These are phyloP conservation scores for Phytophthora rubi DNA, from an alignment of 352 stramenopile species.

Conservation along the genomic window DNA sequence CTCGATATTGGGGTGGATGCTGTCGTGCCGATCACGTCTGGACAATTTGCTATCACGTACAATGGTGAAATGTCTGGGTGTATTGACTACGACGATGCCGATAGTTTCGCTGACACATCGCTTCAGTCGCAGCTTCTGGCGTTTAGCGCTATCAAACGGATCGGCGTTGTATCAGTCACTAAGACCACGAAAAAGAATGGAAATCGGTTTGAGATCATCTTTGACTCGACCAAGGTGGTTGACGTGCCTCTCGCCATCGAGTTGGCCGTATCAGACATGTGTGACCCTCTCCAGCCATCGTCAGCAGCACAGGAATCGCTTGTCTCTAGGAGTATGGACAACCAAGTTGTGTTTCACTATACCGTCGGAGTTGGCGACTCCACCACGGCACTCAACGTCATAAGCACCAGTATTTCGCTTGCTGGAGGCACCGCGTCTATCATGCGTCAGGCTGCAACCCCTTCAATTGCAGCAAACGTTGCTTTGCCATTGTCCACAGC, in stretches of 20 bases:
- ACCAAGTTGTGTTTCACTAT: slow-evolving; percentile 68
- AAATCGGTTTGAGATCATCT: slow-evolving; percentile 60
- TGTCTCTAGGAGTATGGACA: slow-evolving; percentile 46
- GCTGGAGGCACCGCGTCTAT: slow-evolving; percentile 29
- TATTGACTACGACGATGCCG: slow-evolving; percentile 57
- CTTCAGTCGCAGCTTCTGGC: slow-evolving; percentile 55
- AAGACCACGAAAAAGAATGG: slow-evolving; percentile 58
- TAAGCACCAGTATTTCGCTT: slow-evolving; percentile 37
- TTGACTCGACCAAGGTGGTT: slow-evolving; percentile 52
- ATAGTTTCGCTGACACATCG: slow-evolving; percentile 47
- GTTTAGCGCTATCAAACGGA: slow-evolving; percentile 44
- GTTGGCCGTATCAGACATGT: slow-evolving; percentile 54
- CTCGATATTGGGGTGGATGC: slow-evolving; percentile 72
- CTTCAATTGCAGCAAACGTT: slow-evolving; percentile 41
- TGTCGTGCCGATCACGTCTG: slow-evolving; percentile 54
- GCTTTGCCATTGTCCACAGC: slow-evolving; percentile 37
- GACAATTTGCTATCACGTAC: slow-evolving; percentile 71
- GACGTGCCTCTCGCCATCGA: slow-evolving; percentile 52
- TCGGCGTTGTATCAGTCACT: slow-evolving; percentile 65
- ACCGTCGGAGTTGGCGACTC: slow-evolving; percentile 42
- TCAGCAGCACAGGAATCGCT: slow-evolving; percentile 43
- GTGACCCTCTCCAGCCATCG: slow-evolving; percentile 53
- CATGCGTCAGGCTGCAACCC: slow-evolving; percentile 39
- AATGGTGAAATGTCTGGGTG: slow-evolving; percentile 44
- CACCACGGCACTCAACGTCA: slow-evolving; percentile 37